These are phyloP conservation scores for Pseudogymnoascus sp. DNA, from an alignment of 2,329 filamentous ascomycete genomes.

Conservation along the genomic window DNA sequence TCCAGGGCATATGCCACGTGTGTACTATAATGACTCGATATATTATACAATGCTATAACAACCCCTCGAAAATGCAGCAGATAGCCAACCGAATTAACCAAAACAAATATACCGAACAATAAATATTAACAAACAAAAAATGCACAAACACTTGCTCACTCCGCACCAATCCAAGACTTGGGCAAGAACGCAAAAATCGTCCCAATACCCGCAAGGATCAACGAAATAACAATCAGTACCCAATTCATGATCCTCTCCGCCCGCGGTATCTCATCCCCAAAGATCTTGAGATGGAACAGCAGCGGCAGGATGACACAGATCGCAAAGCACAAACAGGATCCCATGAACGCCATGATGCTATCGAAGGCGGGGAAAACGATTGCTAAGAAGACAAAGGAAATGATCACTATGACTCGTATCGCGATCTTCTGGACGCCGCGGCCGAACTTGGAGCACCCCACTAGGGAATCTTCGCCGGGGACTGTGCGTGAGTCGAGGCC, in stretches of 20 bases:
- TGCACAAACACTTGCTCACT: constrained; percentile 21
- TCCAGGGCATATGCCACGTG: neutral
- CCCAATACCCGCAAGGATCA: constrained; percentile 62
- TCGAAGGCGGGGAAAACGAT: constrained; percentile 62
- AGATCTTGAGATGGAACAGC: constrained; percentile 84
- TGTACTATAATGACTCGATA: neutral
- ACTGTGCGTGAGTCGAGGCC: constrained; percentile 47
- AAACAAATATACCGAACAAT: neutral
- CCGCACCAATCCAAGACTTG: constrained; percentile 59
- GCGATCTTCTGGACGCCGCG: constrained; percentile 50
- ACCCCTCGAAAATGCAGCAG: neutral
- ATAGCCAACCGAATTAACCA: neutral
- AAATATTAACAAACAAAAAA: neutral
- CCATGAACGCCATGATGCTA: constrained; percentile 68
- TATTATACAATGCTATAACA: neutral
- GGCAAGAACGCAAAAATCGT: constrained; percentile 87
- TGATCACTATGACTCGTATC: constrained; percentile 57
- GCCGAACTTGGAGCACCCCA: constrained; percentile 49
- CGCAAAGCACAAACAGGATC: constrained; percentile 82
- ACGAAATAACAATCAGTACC: constrained; percentile 60
- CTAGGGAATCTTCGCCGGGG: constrained; percentile 37
- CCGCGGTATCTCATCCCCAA: constrained; percentile 59
- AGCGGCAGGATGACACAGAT: constrained; percentile 90
- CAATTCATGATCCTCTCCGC: constrained; percentile 61
- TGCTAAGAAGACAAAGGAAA: constrained; percentile 69